Base-by-base conservation (phyloP, 2,329 filamentous ascomycete genomes). In the Aspergillus novofumigatus region DNA sequence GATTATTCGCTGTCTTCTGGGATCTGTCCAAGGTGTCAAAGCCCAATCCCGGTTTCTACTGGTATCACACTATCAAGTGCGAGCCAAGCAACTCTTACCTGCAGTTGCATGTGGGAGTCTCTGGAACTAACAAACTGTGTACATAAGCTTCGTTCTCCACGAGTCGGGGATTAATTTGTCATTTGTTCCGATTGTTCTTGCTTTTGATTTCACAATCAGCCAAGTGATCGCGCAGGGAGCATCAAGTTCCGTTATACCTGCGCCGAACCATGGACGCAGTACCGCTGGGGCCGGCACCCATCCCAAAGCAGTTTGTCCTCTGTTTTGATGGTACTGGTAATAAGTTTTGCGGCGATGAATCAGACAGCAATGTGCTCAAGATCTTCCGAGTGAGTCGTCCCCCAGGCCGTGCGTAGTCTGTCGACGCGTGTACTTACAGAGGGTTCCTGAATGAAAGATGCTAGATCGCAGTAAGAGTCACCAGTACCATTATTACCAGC, bases 301-400 rank as follows among this genome's bases (percentile, higher is more conserved):
- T 60, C 21, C 69, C 66, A 14, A 73, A 74, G 65, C 73, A 71
- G 47, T 75, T 77, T 51, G 73, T 77, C 49, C 67, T 77, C 23
- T 77, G 73, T 58, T 77, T 77, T 54, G 71, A 79, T 65, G 77
- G 77, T 32, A 78, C 77, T 0, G 76, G 76, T 4, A 78, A 77
- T 55, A 77, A 74, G 53, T 78, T 75, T 56, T 67, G 67, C 14
- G 76, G 77, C 20, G 77, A 75, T 54, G 71, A 75, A 51, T 73
- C 73, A 3, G 77, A 78, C 61, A 78, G 75, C 65, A 79, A 78
- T 67, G 77, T 79, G 32, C 67, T 79, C 51, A 79, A 76, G 61
- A 75, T 78, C 29, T 78, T 75, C 67, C 74, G 74, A 41, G 75
- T 75, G 68, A 66, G 69, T 65, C 41, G 14, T 23, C 47, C 42